Base-by-base conservation (phyloP, 2,329 filamentous ascomycete genomes). In the Torrubiellomyces zombiae region DNA sequence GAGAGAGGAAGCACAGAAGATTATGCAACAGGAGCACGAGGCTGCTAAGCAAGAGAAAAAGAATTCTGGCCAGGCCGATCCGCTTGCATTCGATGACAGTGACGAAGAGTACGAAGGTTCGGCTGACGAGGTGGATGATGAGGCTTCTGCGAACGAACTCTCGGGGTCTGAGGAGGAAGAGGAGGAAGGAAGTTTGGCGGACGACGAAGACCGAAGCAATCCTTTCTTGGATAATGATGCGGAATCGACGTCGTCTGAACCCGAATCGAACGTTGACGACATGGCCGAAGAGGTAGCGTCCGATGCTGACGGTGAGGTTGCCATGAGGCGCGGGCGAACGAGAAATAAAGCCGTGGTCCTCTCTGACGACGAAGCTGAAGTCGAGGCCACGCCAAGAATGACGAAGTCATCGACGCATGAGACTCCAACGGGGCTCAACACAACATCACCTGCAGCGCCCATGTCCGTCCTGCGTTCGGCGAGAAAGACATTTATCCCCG, bases 21-120 rank as follows among this genome's bases (percentile, higher is more conserved):
- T 95, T 24, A 76, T 75, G 50, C 70, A 76, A 38, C 60, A 71
- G 24, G 89, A 98, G 51, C 72, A 72, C 34, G 75, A 67, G 15
- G 72, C 69, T 21, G 71, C 70, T 1, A 86, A 79, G 52, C 70
- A 72, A 41, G 63, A 71, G 27, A 62, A 44, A 39, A 59, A 50
- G 40, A 55, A 49, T 32, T 53, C 44, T 5, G 58, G 56, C 2
- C 55, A 59, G 28, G 45, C 45, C 9, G 64, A 68, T 31, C 58
- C 58, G 8, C 40, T 67, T 14, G 63, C 52, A 16, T 68, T 61
- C 59, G 65, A 68, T 32, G 63, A 68, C 22, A 67, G 62, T 27
- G 61, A 64, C 18, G 67, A 65, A 17, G 61, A 63, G 21, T 60
- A 59, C 12, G 45, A 53, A 20, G 53, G 52, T 13, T 43, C 47